Evolutionary conservation across 2,329 filamentous ascomycete genomes (phyloP), one percentile per base, ranked within the genome.

Genomic region (Aspergillus costaricaensis): DNA sequence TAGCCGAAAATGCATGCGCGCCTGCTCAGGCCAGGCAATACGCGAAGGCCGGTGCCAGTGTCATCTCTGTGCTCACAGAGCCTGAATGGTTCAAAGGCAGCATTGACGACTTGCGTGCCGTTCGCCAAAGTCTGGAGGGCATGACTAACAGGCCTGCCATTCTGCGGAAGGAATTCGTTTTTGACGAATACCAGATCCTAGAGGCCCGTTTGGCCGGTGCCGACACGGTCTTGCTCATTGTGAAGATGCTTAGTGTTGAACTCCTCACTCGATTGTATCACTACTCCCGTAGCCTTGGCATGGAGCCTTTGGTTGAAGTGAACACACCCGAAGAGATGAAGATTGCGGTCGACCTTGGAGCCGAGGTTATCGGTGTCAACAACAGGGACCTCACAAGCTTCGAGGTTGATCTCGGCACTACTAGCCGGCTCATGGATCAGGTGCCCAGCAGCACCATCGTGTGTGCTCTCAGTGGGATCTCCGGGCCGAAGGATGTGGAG

Each of bases 41-140:
- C 75, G 95, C 96, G 9, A 84, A 95, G 55, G 93, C 95, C 6
- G 96, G 95, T 14, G 95, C 95, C 51, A 98, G 94, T 74, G 92
- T 96, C 41, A 99, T 99, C 67, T 98, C 95, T 1, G 95, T 99
- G n/a, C 85, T 99, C 50, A 99, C 95, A 0, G 95, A 99, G 77
- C 95, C 96, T 0, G 91, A 98, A 72, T 99, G 95, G 95, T 99
- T 99, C 83, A 98, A 97, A 79, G 95, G 95, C 51, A 96, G 90
- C 76, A 93, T 99, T 62, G 94, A 99, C 60, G 95, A 99, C 74
- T 80, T 99, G 57, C 87, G 91, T 62, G 87, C 89, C 36, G 95
- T 98, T 30, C 87, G 95, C 48, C 91, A 94, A 76, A 92, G 91
- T 52, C 81, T 99, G n/a, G 87, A 92, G 68, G 89, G 90, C 12